Conservation (phyloP, 305 asterid species). For the Ajuga reptans region DNA sequence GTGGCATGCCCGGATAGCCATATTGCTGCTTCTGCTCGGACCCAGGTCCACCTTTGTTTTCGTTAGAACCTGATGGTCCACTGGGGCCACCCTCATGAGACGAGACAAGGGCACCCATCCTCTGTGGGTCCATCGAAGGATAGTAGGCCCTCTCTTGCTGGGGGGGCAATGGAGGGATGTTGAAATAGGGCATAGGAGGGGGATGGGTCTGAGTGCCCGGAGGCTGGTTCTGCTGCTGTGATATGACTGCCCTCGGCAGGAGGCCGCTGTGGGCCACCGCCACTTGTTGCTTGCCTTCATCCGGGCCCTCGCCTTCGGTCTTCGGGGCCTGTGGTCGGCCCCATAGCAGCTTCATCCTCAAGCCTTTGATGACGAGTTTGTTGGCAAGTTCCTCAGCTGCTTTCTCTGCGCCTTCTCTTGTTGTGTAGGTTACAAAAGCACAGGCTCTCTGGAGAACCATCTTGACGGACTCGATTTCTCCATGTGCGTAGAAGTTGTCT, state of each 20-base stretch:
- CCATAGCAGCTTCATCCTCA: constrained; percentile 87
- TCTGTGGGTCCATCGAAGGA: constrained; percentile 97
- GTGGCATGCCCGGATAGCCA: constrained; percentile 47
- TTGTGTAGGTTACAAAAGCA: constrained; percentile 87
- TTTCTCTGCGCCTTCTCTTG: constrained; percentile 91
- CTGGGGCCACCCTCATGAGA: constrained; percentile 63
- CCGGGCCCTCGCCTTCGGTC: constrained; percentile 54
- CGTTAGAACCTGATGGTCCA: constrained; percentile 55
- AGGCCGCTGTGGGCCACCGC: constrained; percentile 70
- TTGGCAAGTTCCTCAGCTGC: constrained; percentile 91
- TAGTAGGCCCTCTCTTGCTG: constrained; percentile 72
- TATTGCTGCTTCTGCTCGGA: constrained; percentile 36
- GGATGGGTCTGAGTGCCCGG: constrained; percentile 54
- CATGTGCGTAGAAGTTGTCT: constrained; percentile 85
- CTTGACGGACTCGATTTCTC: constrained; percentile 84
- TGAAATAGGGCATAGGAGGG: constrained; percentile 71
- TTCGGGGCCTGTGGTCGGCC: constrained; percentile 72
- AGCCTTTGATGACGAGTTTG: constrained; percentile 76
- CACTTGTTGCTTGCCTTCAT: constrained; percentile 67
- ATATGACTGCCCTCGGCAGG: constrained; percentile 76
- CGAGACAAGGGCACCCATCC: constrained; percentile 78
- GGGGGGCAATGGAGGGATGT: constrained; percentile 70
- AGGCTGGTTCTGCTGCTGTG: constrained; percentile 79
- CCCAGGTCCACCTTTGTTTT: constrained; percentile 38
- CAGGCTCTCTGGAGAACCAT: constrained; percentile 86